Base-by-base conservation (phyloP, 1,284 basidiomycete species). In the Schizophyllum amplum region DNA sequence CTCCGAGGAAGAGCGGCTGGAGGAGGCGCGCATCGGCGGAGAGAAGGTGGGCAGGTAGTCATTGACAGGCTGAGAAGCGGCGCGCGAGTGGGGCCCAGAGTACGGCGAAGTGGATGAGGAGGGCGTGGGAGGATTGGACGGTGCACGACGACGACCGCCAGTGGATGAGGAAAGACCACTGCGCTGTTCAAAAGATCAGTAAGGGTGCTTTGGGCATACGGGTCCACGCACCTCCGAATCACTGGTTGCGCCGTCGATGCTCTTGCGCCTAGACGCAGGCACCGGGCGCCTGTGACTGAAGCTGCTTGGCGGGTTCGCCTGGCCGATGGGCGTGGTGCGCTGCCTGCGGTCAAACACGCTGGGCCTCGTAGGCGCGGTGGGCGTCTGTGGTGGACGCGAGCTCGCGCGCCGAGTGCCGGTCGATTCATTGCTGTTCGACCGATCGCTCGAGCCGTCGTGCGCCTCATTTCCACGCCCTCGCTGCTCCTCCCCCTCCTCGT, bases 261-360 rank as follows among this genome's bases (percentile, higher is more conserved):
- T 89, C 71, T 78, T 85, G 52, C 86, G 73, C 55, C 87, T 75
- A 50, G 75, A 71, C 5, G 82, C 76, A 49, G 86, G 83, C 24
- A 77, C 71, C 5, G 86, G 86, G 4, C 85, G 76, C 59, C 82
- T 84, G 20, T 78, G 65, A 4, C 52, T 54, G 86, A 87, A 90
- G 62, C 84, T 87, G 3, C 87, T 89, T 0, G 87, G 88, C 0
- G 86, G 48, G 22, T 21, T 24, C 20, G 48, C 48, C 21, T 22
- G 21, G 4, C 15, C 20, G 20, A 22, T 50, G 21, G 48, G 48
- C 24, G 48, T 50, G 7, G 83, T 76, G 24, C 87, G 78, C 66
- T 88, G 84, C 55, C 88, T 71, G 24, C 76, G 72, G 51, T 82
- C 77, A 0, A 77, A 75, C 63, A 90, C 88, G 62, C 90, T 87